These are phyloP conservation scores for Penicillium malachiteum DNA, from an alignment of 495 filamentous ascomycete genomes.

Conservation along the genomic window DNA sequence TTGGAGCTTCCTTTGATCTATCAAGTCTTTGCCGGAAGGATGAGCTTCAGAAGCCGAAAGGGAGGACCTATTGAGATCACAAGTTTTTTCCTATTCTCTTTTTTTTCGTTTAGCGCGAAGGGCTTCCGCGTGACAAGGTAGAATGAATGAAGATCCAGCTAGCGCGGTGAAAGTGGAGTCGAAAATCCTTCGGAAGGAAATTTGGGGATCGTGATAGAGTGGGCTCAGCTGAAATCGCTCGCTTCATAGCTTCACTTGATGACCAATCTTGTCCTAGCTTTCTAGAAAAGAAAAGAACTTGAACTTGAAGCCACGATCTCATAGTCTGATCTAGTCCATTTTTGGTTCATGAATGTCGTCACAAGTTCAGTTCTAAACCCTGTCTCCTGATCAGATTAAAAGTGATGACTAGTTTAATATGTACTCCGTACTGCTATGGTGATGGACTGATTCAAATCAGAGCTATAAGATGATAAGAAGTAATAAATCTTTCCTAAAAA, in stretches of 20 bases:
- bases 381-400: too few relatives aligned
- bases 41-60: not conserved
- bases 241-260: not conserved
- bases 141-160: constrained; percentile 18
- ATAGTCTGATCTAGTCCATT: too few relatives aligned
- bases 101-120: constrained; percentile 5
- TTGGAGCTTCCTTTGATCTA: constrained; percentile 1
- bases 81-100: not conserved
- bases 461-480: too few relatives aligned
- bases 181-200: not conserved
- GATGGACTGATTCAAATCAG: too few relatives aligned
- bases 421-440: too few relatives aligned
- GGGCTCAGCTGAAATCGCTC: constrained; percentile 4
- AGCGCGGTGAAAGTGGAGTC: constrained; percentile 7
- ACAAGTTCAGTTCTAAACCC: too few relatives aligned
- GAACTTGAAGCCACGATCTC: not conserved
- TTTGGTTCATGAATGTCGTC: too few relatives aligned
- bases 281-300: not conserved
- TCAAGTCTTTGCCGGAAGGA: not conserved
- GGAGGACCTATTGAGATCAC: not conserved
- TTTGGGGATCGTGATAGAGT: constrained; percentile 3
- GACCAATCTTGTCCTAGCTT: not conserved
- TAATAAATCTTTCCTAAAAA: too few relatives aligned
- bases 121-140: constrained; percentile 16
- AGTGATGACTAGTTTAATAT: too few relatives aligned